These are phyloP conservation scores for Quercus variabilis DNA, from an alignment of 306 rosid species.

Conservation along the genomic window DNA sequence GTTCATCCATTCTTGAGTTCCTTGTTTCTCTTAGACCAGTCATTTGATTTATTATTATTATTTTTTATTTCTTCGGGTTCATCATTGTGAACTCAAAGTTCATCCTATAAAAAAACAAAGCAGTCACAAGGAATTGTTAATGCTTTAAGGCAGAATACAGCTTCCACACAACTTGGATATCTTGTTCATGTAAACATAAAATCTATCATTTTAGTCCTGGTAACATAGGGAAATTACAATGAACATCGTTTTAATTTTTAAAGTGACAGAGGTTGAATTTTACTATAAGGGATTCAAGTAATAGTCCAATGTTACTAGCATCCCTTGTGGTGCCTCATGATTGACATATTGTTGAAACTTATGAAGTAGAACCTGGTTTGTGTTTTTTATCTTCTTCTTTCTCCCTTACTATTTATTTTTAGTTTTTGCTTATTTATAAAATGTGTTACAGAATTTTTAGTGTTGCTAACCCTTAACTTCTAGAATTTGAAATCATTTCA, in stretches of 20 bases:
- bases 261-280: neutral
- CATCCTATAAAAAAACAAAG: neutral
- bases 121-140: neutral
- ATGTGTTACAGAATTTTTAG: neutral
- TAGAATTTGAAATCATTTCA: conserved; percentile 2
- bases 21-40: too few relatives aligned
- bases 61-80: too few relatives aligned
- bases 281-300: neutral
- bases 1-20: too few relatives aligned
- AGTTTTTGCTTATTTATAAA: neutral
- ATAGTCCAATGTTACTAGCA: neutral
- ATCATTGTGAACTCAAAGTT: too few relatives aligned
- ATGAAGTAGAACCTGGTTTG: neutral
- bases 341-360: neutral
- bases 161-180: neutral
- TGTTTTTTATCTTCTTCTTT: neutral
- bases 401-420: neutral
- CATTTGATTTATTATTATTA: too few relatives aligned
- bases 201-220: neutral
- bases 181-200: neutral
- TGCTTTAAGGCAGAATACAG: neutral
- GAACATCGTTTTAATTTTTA: neutral
- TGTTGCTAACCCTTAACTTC: neutral
- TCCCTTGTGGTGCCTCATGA: neutral
- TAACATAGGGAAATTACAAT: neutral